Conservation (phyloP, 176 grass and related monocot genomes). For the Juncus effusus region DNA sequence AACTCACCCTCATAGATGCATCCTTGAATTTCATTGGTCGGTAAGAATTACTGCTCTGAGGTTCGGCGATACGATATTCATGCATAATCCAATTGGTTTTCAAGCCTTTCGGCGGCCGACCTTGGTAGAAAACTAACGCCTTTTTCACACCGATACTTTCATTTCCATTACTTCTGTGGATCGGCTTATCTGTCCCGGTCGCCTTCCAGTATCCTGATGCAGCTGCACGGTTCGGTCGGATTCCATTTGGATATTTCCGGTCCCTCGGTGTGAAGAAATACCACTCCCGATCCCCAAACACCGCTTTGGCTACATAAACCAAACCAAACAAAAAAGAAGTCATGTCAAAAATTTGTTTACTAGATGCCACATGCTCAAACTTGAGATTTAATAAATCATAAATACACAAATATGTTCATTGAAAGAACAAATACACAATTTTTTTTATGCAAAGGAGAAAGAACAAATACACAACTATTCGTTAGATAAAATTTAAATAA, state of each 20-base stretch:
- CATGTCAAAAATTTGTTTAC: too few relatives aligned
- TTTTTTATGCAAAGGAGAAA: too few relatives aligned
- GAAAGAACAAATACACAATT: too few relatives aligned
- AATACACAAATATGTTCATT: too few relatives aligned
- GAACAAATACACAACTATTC: not conserved
- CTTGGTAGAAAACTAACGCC: slow-evolving; percentile 27
- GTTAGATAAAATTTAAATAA: not conserved
- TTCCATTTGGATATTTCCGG: slow-evolving; percentile 20
- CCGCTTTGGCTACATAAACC: slow-evolving; percentile 7
- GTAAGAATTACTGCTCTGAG: slow-evolving; percentile 25
- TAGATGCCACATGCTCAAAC: too few relatives aligned
- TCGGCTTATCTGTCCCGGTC: slow-evolving; percentile 22
- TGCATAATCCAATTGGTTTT: slow-evolving; percentile 58
- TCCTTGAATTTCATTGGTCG: slow-evolving; percentile 29
- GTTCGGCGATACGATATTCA: slow-evolving; percentile 43
- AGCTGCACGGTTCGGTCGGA: slow-evolving; percentile 21
- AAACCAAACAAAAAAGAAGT: not conserved
- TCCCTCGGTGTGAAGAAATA: slow-evolving; percentile 30
- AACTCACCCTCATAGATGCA: slow-evolving; percentile 27
- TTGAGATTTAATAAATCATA: too few relatives aligned
- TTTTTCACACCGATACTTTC: slow-evolving; percentile 27
- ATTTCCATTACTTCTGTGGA: slow-evolving; percentile 14
- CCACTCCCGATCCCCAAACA: slow-evolving; percentile 23
- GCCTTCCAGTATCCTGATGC: slow-evolving; percentile 25
- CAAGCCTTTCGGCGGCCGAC: slow-evolving; percentile 18